Base-by-base conservation (phyloP, 306 rosid species). In the Vigna unguiculata region DNA sequence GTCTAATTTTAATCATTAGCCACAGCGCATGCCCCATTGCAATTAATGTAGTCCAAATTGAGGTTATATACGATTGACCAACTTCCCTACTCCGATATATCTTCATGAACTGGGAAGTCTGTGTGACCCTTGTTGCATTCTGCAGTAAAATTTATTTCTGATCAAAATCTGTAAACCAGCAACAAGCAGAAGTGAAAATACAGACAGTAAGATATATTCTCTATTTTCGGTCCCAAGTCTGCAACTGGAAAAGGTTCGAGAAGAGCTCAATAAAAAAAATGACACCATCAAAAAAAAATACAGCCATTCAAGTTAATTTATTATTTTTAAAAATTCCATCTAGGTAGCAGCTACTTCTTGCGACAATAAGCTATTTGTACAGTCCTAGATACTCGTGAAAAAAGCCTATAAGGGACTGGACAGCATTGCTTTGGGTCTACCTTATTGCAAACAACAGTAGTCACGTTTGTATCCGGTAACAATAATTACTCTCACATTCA, bases 1-100 rank as follows among this genome's bases (percentile, higher is more conserved):
- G 99, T 81, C 96, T 87, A 70, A 90, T 82, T 86, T 85, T 90
- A 78, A 89, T 70, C 97, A 95, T 90, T 61, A 90, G 83, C 96
- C 97, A 92, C 4, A 90, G 65, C 1, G 91, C 96, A 74, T 92
- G 97, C 45, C 53, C 81, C 62, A 68, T 77, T 61, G 99, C 97
- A 32, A 88, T 17, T 81, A 85, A 82, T 65, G 97, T 92, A 41
- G 97, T 92, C 97, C 93, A 92, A 52, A 92, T 80, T 49, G 99
- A 95, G 71, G 97, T 95, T 77, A 92, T 61, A 71, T 92, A 95
- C 46, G 99, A 95, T 76, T 95, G 99, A 20, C 99, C 97, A 60
- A 96, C 98, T 83, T 96, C 97, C 78, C 96, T 88, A 82, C 97
- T 95, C 46, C 96, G 88, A 83, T 95, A 92, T 67, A 95, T 86